Base-by-base conservation (phyloP, 352 stramenopile genomes). In the Globisporangium uncinulatum region DNA sequence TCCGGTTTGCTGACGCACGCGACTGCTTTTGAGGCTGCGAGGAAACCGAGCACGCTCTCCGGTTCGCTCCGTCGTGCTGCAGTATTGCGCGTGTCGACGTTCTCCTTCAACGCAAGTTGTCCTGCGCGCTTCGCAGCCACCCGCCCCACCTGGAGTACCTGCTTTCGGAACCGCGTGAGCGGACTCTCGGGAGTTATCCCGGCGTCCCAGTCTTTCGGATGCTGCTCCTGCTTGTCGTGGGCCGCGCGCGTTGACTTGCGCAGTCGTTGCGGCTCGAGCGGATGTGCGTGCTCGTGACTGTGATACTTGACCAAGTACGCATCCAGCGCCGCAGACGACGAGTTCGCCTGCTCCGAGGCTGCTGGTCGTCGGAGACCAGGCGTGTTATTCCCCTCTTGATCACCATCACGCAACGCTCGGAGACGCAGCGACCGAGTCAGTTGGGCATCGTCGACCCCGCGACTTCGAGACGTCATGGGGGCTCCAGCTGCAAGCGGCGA, bases 91-190 rank as follows among this genome's bases (percentile, higher is more conserved):
- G 37, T 42, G 37, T 42, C 37, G 10, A 15, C 10, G 37, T 42
- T 42, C 37, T 42, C 37, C 37, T 42, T 42, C 39, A 44, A 44
- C 24, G 24, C 24, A 29, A 1, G 24, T 29, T 29, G 39, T 44
- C 39, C 39, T 44, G 39, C 39, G 39, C n/a, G 39, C 15, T 13
- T 17, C 6, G 39, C 39, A 29, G 24, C 24, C 24, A 29, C 24
- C 24, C 24, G 24, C 24, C 24, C 4, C 39, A 44, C 39, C 39
- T 44, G 39, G 11, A 44, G 39, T 44, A 71, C 71, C 57, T 81
- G 67, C n/a, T 61, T 72, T 20, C 69, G 62, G 24, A 85, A 80
- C 3, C 74, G 65, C 36, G 74, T 82, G 19, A 82, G 51, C 6
- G 74, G 74, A 14, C 71, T 82, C 41, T 70, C 59, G 24, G 63